phyloP scores from a whole-genome alignment of 331 rosid genomes.

The Telfairia occidentalis region DNA sequence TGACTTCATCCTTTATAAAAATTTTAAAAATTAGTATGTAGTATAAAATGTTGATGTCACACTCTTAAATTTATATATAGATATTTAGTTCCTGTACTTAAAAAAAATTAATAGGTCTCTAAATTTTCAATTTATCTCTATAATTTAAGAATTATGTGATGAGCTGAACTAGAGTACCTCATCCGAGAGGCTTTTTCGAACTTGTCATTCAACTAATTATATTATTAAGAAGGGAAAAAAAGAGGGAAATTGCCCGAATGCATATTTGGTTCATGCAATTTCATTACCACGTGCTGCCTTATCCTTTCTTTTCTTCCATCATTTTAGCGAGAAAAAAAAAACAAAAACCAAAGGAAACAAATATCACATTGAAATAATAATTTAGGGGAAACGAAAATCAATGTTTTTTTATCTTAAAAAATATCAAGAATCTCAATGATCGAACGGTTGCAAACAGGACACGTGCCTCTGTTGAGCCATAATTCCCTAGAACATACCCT shows the following conservation, averaged over 20 bases:
- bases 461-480: constrained; percentile 18
- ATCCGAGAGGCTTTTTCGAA: no score
- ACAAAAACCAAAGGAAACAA: not conserved
- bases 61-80: no score
- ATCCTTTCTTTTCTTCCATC: not conserved
- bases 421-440: constrained; percentile 24
- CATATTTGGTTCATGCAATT: not conserved
- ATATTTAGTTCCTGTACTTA: no score
- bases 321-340: not conserved
- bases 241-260: not conserved
- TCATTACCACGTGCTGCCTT: not conserved
- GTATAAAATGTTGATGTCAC: no score
- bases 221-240: not conserved
- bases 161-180: no score
- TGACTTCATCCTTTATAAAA: no score
- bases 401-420: not conserved
- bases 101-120: no score
- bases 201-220: not conserved
- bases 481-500: constrained; percentile 27
- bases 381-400: no score
- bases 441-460: constrained; percentile 25
- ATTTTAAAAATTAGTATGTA: no score
- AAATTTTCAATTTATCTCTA: no score
- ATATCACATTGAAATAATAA: not conserved
- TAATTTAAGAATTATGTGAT: no score